These are phyloP conservation scores for Zygoascus biomembranicola DNA, from an alignment of 805 yeast genomes.

Conservation along the genomic window DNA sequence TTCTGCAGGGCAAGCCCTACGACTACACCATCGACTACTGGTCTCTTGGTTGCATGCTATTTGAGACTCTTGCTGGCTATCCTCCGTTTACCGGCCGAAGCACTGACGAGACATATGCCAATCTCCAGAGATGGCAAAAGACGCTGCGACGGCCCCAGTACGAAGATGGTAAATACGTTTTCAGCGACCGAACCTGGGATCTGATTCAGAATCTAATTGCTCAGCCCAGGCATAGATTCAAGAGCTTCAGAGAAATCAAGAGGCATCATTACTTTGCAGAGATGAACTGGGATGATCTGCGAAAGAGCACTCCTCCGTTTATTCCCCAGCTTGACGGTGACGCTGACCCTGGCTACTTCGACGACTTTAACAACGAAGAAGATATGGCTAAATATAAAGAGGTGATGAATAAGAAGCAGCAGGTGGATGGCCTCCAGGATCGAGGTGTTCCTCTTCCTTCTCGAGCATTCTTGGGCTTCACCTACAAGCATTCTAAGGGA, in stretches of 20 bases:
- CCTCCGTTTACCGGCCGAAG: slow-evolving; percentile 95
- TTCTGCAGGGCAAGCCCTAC: slow-evolving; percentile 84
- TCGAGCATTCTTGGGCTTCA: slow-evolving; percentile 84
- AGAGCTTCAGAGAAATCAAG: slow-evolving; percentile 73
- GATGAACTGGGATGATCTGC: slow-evolving; percentile 64
- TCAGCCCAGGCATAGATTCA: slow-evolving; percentile 63
- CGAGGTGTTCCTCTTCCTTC: slow-evolving; percentile 47
- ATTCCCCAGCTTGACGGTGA: slow-evolving; percentile 95
- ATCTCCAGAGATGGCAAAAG: slow-evolving; percentile 86
- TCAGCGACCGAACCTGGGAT: slow-evolving; percentile 95
- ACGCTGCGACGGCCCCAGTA: slow-evolving; percentile 84
- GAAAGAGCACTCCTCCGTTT: slow-evolving; percentile 80
- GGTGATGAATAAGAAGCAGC: slow-evolving; percentile 85
- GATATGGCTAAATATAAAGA: slow-evolving; percentile 98
- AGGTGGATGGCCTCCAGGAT: slow-evolving; percentile 73
- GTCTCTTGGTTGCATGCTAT: slow-evolving; percentile 96
- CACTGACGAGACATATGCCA: slow-evolving; percentile 90
- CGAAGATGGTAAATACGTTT: slow-evolving; percentile 83
- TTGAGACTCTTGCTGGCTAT: slow-evolving; percentile 92
- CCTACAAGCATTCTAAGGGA: slow-evolving; percentile 70
- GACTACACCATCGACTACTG: slow-evolving; percentile 97
- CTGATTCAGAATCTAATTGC: slow-evolving; percentile 69
- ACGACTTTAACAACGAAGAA: slow-evolving; percentile 91
- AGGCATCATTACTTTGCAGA: slow-evolving; percentile 77
- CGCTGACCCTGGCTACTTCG: slow-evolving; percentile 97